Evolutionary conservation across 306 rosid genomes (phyloP).

Genomic region (Gleditsia sinensis): DNA sequence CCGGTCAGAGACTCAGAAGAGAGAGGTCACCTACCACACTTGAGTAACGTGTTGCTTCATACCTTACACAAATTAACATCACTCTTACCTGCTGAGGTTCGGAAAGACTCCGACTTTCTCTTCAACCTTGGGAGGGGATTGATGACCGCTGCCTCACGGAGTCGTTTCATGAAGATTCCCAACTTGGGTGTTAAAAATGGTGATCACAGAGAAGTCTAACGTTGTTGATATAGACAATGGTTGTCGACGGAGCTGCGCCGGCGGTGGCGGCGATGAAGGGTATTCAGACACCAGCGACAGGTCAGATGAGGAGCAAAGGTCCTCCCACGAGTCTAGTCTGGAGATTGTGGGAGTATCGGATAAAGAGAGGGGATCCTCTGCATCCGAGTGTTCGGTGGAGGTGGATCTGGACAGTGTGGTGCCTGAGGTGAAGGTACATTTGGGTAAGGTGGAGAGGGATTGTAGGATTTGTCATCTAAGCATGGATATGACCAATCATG

Average conservation of each 20-base stretch:
- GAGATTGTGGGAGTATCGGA: constrained; percentile 61
- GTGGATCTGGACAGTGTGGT: constrained; percentile 70
- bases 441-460: constrained; percentile 74
- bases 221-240: constrained; percentile 44
- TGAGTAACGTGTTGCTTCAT: constrained; percentile 34
- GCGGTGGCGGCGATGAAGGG: constrained; percentile 16
- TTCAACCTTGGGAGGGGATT: constrained; percentile 46
- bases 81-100: constrained; percentile 16
- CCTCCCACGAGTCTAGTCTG: constrained; percentile 38
- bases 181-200: constrained; percentile 55
- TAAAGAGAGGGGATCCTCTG: constrained; percentile 53
- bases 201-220: constrained; percentile 47
- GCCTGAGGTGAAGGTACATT: constrained; percentile 54
- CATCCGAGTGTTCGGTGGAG: constrained; percentile 58
- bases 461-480: constrained; percentile 81
- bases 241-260: constrained; percentile 45
- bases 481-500: constrained; percentile 72
- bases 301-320: constrained; percentile 44
- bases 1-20: constrained; percentile 33
- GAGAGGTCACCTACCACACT: constrained; percentile 47
- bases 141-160: constrained; percentile 43
- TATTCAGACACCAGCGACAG: constrained; percentile 11
- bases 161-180: constrained; percentile 74
- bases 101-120: constrained; percentile 29
- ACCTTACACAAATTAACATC: constrained; percentile 36